Evolutionary conservation across 2,329 filamentous ascomycete genomes (phyloP), one percentile per base, ranked within the genome.

Genomic region (Clonostachys rhizophaga): DNA sequence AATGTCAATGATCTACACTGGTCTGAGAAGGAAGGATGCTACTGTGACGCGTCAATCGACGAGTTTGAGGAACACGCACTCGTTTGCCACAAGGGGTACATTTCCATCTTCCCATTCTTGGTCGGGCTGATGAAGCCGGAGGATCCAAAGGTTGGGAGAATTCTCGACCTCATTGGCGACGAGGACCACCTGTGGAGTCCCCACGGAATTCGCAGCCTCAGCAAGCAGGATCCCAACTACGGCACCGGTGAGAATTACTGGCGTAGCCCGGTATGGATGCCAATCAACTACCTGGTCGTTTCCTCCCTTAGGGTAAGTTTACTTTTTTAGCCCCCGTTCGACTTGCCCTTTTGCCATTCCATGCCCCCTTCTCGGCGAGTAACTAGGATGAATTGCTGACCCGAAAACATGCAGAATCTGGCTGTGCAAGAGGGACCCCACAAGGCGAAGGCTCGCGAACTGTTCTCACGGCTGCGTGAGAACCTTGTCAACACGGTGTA

Each of bases 201-300:
- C 3, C 84, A 88, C 58, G 94, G 94, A n/a, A 80, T 99, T 52
- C 80, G 92, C 50, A 96, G 91, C 67, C 67, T 99, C 65, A 96
- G 91, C 69, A 87, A 86, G 69, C 82, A 83, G 57, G 87, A 92
- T 59, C 75, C 86, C 58, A 81, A 90, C 51, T 97, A 96, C 65
- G 90, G 86, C 39, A 95, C 91, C 0, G 89, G 77, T 3, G 94
- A 99, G 72, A 96, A 99, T 67, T 99, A 99, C 73, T 99, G 94
- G 92, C 81, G 91, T 52, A 88, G 89, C 53, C 91, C 94, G 0
- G 79, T 97, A 20, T 97, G 92, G 92, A 87, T 97, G 61, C 94
- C 94, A 62, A 91, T 97, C 55, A 97, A 97, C 70, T 97, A 96
- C 66, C 74, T 97, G 57, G 84, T 88, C 44, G 70, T 96, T 45